A percentile compares a stretch with the other conserved stretches of the same genome.
Conservation (phyloP, 768 basidiomycete genomes). For the Boletus tomentosulus region DNA sequence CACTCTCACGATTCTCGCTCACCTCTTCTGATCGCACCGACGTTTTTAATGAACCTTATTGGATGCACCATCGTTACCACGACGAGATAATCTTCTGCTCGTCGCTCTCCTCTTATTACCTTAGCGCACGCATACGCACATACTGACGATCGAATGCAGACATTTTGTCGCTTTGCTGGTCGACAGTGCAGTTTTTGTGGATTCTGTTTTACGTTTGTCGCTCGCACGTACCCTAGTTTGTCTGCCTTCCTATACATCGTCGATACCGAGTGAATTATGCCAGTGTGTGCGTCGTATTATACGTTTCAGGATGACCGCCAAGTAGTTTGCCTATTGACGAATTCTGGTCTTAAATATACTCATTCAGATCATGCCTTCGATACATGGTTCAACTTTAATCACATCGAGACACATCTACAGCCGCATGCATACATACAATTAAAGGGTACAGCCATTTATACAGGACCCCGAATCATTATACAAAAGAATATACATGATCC, state of each 20-base stretch:
- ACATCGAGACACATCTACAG: neutral
- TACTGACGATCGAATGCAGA: neutral
- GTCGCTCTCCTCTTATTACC: neutral
- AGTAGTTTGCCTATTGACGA: neutral
- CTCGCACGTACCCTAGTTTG: neutral
- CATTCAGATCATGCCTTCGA: too few species aligned
- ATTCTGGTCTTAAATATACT: too few species aligned
- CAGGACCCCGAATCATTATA: constrained; percentile 20
- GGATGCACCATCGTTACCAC: neutral
- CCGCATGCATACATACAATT: constrained; percentile 24
- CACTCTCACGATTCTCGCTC: constrained; percentile 12
- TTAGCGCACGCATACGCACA: neutral
- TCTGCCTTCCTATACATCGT: neutral
- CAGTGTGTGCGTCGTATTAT: neutral
- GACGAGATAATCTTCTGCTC: neutral
- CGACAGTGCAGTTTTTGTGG: constrained; percentile 1
- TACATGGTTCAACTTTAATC: neutral
- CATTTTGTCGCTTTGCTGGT: neutral
- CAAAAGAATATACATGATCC: constrained; percentile 32
- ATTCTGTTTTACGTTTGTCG: neutral
- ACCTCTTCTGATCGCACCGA: constrained; percentile 16
- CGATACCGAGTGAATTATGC: neutral
- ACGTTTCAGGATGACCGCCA: neutral
- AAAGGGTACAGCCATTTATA: constrained; percentile 16
- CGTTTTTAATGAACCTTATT: neutral